phyloP scores from a whole-genome alignment of 352 stramenopile species.

The Globisporangium rhizosaccharum region DNA sequence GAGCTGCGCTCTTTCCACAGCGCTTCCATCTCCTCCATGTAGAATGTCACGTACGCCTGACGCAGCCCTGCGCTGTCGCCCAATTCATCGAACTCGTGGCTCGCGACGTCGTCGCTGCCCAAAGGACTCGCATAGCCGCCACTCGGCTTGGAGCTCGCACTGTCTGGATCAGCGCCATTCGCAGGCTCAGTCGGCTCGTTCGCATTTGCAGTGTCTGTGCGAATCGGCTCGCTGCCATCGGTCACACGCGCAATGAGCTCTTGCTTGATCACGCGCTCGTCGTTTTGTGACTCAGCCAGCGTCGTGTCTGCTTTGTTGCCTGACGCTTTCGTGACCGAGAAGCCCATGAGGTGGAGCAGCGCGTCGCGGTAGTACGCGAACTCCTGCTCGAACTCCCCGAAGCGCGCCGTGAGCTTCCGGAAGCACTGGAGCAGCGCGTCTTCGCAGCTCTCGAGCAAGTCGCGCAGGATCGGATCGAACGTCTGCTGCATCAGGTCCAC shows the following conservation, averaged over 20 bases:
- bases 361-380: conserved; percentile 75
- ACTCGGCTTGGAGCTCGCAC: background rate
- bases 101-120: conserved; percentile 1
- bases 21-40: conserved; percentile 73
- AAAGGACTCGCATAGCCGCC: too few species aligned
- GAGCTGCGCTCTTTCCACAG: conserved; percentile 80
- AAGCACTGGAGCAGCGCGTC: conserved; percentile 61
- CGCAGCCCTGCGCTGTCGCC: conserved; percentile 49
- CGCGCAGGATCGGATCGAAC: conserved; percentile 58
- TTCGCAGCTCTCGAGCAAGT: conserved; percentile 67
- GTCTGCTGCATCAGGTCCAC: conserved; percentile 67
- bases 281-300: conserved; percentile 17
- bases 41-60: conserved; percentile 69
- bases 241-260: conserved; percentile 27
- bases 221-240: conserved; percentile 1
- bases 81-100: conserved; percentile 8
- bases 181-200: background rate
- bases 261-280: conserved; percentile 34
- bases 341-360: conserved; percentile 37
- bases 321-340: conserved; percentile 3
- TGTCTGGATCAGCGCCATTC: background rate
- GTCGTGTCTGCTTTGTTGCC: conserved; percentile 13
- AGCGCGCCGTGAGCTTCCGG: conserved; percentile 50
- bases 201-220: background rate
- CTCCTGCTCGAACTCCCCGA: conserved; percentile 70